Percentiles rank a stretch among this genome's conserved stretches.
Evolutionary conservation across 1,284 basidiomycete genomes (phyloP).

Genomic region (Cystobasidiaceae sp.): DNA sequence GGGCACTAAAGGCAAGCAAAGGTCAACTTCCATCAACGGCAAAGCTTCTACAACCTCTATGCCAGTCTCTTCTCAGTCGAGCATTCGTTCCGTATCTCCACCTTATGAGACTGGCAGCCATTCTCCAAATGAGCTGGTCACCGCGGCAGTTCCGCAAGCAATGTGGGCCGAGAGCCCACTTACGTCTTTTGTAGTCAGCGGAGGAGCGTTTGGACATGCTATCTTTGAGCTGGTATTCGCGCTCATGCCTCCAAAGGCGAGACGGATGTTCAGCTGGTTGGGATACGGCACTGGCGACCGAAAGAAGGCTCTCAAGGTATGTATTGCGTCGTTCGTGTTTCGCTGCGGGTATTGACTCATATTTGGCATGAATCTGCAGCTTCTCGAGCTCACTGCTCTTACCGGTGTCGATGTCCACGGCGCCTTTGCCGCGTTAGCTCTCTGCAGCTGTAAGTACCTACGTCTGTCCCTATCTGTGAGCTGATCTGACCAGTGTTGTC

Average conservation of each 20-base stretch:
- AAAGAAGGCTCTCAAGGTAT: slow-evolving; percentile 25
- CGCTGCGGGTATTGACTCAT: slow-evolving; percentile 30
- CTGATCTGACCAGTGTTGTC: neutral
- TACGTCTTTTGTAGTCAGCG: slow-evolving; percentile 33
- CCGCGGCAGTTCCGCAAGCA: slow-evolving; percentile 30
- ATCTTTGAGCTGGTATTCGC: slow-evolving; percentile 34
- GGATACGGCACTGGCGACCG: slow-evolving; percentile 21
- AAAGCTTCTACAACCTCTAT: neutral
- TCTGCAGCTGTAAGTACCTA: slow-evolving; percentile 32
- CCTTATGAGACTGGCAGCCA: no score
- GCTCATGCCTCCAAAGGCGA: slow-evolving; percentile 33
- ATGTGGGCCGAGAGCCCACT: slow-evolving; percentile 37
- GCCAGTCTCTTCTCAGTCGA: slow-evolving; percentile 5
- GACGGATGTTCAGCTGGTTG: slow-evolving; percentile 24
- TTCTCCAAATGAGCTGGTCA: slow-evolving; percentile 16
- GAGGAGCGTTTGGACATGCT: slow-evolving; percentile 36
- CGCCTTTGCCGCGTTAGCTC: slow-evolving; percentile 35
- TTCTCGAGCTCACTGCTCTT: slow-evolving; percentile 35
- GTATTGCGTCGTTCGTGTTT: neutral
- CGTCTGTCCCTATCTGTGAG: neutral
- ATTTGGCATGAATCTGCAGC: no score
- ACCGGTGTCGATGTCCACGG: slow-evolving; percentile 37
- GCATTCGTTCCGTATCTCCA: no score
- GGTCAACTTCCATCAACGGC: no score
- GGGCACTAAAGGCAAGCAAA: no score